Percentiles rank a stretch among this genome's conserved stretches.
phyloP scores from a whole-genome alignment of 306 rosid species.

The Trifolium pratense region DNA sequence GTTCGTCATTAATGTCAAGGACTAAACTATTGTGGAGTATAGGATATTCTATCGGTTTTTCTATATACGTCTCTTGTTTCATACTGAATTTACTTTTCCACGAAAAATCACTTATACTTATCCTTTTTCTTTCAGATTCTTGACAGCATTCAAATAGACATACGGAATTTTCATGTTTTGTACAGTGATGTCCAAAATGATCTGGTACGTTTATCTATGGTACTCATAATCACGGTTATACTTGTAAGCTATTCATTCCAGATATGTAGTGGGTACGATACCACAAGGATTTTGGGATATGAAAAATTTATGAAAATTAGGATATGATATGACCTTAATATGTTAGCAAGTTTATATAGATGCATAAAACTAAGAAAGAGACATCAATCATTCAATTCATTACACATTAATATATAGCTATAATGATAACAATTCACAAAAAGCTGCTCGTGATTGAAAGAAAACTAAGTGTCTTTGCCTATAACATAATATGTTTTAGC shows the following conservation, averaged over 20 bases:
- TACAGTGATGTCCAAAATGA: constrained; percentile 61
- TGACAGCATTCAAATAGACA: constrained; percentile 92
- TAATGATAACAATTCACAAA: background rate
- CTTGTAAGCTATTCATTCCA: background rate
- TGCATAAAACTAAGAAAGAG: too few species aligned
- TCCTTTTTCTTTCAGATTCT: constrained; percentile 57
- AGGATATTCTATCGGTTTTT: constrained; percentile 4
- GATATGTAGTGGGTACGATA: background rate
- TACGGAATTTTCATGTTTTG: constrained; percentile 73
- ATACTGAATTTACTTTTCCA: background rate
- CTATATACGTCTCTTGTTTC: background rate
- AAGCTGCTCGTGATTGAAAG: background rate
- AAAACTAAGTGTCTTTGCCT: background rate
- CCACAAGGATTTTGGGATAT: background rate
- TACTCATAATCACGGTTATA: background rate
- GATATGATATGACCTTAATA: background rate
- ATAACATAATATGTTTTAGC: background rate
- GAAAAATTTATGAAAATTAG: background rate
- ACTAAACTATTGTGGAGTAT: constrained; percentile 11
- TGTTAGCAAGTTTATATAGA: background rate
- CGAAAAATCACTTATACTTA: constrained; percentile 20
- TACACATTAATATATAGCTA: too few species aligned
- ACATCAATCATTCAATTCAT: too few species aligned
- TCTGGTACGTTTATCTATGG: constrained; percentile 51
- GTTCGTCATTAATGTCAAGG: constrained; percentile 11